Percentiles rank a stretch among this genome's conserved stretches.
These are phyloP conservation scores for Porogramme epimiltina DNA, from an alignment of 1,284 basidiomycete species.

Conservation along the genomic window DNA sequence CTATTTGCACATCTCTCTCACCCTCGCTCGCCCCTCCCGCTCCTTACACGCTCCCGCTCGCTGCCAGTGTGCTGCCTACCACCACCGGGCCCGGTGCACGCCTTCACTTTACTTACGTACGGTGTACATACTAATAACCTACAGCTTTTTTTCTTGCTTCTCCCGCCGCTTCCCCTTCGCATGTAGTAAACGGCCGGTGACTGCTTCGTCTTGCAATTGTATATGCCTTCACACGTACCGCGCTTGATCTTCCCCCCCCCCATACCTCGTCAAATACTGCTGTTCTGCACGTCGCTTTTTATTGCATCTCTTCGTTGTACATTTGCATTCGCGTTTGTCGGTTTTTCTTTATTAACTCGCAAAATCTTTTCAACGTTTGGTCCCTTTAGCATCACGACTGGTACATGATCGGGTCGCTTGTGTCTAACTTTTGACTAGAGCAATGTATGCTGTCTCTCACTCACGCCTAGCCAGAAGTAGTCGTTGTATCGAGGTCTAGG, in stretches of 20 bases:
- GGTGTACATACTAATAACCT: not conserved
- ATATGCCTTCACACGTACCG: slow-evolving; percentile 9
- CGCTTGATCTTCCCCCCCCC: not conserved
- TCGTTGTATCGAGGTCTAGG: too few species aligned
- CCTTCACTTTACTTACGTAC: slow-evolving; percentile 3
- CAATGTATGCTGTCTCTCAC: too few species aligned
- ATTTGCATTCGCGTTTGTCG: too few species aligned
- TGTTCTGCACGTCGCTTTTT: too few species aligned
- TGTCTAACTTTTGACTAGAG: too few species aligned
- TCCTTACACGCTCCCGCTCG: not conserved
- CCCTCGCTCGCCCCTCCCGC: not conserved
- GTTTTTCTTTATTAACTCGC: too few species aligned
- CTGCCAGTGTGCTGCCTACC: not conserved
- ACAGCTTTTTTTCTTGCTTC: not conserved
- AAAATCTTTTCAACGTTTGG: too few species aligned
- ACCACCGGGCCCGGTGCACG: not conserved
- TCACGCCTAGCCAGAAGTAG: too few species aligned
- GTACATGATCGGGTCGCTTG: too few species aligned
- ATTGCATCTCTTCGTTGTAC: too few species aligned
- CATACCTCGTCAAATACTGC: not conserved
- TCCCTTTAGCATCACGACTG: too few species aligned
- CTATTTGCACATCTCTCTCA: slow-evolving; percentile 5
- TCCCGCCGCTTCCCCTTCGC: not conserved
- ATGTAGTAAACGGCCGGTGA: not conserved
- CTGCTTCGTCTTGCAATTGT: slow-evolving; percentile 11